Evolutionary conservation across 2,329 filamentous ascomycete species (phyloP).

Genomic region (Fusarium bulbicola): DNA sequence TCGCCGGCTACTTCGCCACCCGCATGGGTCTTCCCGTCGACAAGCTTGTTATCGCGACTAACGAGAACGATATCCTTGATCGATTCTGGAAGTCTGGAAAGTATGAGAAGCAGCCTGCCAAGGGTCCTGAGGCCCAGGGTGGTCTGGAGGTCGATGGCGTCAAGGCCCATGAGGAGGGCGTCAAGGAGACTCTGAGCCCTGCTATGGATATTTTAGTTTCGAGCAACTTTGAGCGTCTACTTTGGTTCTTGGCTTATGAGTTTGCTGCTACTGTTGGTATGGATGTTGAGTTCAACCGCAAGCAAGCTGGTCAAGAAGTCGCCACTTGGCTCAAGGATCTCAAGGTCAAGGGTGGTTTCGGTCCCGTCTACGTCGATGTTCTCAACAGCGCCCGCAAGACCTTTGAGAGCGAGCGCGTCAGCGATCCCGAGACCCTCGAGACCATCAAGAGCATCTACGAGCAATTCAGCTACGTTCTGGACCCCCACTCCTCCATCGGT

Average conservation of each 20-base stretch:
- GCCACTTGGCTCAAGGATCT: constrained; percentile 80
- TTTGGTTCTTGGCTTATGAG: constrained; percentile 91
- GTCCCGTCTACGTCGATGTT: constrained; percentile 77
- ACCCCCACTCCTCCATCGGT: constrained; percentile 92
- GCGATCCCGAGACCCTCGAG: constrained; percentile 71
- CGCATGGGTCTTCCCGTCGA: constrained; percentile 88
- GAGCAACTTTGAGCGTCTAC: constrained; percentile 93
- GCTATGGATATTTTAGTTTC: constrained; percentile 98
- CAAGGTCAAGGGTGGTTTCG: constrained; percentile 83
- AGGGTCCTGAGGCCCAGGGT: constrained; percentile 65
- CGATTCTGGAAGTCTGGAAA: constrained; percentile 91
- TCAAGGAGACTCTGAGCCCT: constrained; percentile 90
- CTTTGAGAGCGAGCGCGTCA: constrained; percentile 83
- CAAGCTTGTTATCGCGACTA: constrained; percentile 92
- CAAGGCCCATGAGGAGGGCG: constrained; percentile 74
- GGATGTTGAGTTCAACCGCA: constrained; percentile 73
- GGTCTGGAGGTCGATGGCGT: constrained; percentile 71
- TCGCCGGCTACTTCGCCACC: constrained; percentile 92
- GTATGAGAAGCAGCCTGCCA: constrained; percentile 84
- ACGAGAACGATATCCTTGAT: constrained; percentile 97
- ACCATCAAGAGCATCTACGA: constrained; percentile 68
- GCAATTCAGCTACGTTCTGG: constrained; percentile 79
- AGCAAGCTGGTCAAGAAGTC: constrained; percentile 79
- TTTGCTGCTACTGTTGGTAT: constrained; percentile 67
- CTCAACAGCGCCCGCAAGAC: constrained; percentile 74